Percentiles rank a stretch among this genome's conserved stretches.
Evolutionary conservation across 2,329 filamentous ascomycete genomes (phyloP).

Genomic region (Beauveria varroae): DNA sequence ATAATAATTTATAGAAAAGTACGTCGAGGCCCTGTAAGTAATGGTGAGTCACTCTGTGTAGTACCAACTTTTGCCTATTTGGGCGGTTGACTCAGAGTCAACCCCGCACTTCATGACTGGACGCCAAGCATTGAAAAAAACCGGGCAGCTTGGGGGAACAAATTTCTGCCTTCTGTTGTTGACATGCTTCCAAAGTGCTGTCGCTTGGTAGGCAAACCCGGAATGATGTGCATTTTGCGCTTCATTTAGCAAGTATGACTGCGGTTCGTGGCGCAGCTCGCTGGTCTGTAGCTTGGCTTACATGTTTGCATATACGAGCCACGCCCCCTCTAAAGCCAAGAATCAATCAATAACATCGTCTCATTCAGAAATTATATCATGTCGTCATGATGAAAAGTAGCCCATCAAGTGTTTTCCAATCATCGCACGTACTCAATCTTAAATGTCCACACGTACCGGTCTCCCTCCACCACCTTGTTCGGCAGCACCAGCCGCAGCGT

Average conservation of each 20-base stretch:
- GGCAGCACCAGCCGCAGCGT: conserved; percentile 24
- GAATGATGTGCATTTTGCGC: background rate
- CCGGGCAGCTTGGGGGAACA: background rate
- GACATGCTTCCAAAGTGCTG: background rate
- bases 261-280: background rate
- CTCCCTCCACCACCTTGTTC: conserved; percentile 24
- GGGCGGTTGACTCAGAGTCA: conserved; percentile 7
- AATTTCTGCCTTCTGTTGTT: background rate
- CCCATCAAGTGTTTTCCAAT: background rate
- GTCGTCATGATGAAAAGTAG: background rate
- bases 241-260: background rate
- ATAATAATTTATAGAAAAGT: background rate
- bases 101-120: conserved; percentile 5
- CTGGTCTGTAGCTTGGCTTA: background rate
- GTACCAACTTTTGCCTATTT: conserved; percentile 1
- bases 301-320: background rate
- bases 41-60: background rate
- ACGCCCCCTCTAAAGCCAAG: too few species aligned
- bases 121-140: background rate
- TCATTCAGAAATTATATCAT: background rate
- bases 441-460: conserved; percentile 32
- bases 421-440: conserved; percentile 17
- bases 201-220: background rate
- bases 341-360: too few species aligned
- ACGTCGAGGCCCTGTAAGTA: background rate